A percentile compares a stretch with the other conserved stretches of the same genome.
These are phyloP conservation scores for Inonotus hispidus DNA, from an alignment of 1,284 basidiomycete species.

Conservation along the genomic window DNA sequence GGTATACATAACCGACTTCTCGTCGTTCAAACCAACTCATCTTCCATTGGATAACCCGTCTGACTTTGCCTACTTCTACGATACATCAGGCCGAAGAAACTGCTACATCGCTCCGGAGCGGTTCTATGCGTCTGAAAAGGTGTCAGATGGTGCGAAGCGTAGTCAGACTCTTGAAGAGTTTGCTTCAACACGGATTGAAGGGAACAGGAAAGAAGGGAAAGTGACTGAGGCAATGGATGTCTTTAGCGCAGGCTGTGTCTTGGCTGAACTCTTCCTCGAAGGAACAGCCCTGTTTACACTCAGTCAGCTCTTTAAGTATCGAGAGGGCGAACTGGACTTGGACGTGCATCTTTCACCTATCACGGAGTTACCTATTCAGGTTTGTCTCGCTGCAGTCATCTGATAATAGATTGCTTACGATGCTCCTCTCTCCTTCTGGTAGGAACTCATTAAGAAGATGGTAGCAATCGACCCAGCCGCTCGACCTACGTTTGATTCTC, in stretches of 20 bases:
- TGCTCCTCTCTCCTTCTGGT: slow-evolving; percentile 23
- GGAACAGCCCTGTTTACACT: slow-evolving; percentile 92
- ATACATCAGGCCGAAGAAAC: slow-evolving; percentile 87
- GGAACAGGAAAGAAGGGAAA: slow-evolving; percentile 57
- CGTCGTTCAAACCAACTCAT: slow-evolving; percentile 94
- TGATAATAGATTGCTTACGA: slow-evolving; percentile 21
- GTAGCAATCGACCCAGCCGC: slow-evolving; percentile 72
- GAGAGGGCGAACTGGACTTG: slow-evolving; percentile 78
- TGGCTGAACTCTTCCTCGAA: slow-evolving; percentile 95
- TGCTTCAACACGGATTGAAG: slow-evolving; percentile 40
- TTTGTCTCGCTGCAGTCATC: slow-evolving; percentile 35
- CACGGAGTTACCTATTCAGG: slow-evolving; percentile 77
- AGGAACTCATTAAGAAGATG: slow-evolving; percentile 90
- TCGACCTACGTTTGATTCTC: slow-evolving; percentile 79
- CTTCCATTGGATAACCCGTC: slow-evolving; percentile 96
- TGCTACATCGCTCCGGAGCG: slow-evolving; percentile 97
- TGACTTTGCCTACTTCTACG: slow-evolving; percentile 98
- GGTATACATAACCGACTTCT: slow-evolving; percentile 95
- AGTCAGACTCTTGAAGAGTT: slow-evolving; percentile 32
- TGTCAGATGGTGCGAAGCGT: slow-evolving; percentile 40
- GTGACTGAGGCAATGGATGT: slow-evolving; percentile 98
- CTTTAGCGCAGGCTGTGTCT: slow-evolving; percentile 93
- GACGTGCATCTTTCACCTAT: slow-evolving; percentile 73
- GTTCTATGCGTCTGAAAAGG: slow-evolving; percentile 76
- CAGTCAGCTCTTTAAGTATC: slow-evolving; percentile 93